Conservation (phyloP, 2,329 filamentous ascomycete species). For the Acrodontium crateriforme region DNA sequence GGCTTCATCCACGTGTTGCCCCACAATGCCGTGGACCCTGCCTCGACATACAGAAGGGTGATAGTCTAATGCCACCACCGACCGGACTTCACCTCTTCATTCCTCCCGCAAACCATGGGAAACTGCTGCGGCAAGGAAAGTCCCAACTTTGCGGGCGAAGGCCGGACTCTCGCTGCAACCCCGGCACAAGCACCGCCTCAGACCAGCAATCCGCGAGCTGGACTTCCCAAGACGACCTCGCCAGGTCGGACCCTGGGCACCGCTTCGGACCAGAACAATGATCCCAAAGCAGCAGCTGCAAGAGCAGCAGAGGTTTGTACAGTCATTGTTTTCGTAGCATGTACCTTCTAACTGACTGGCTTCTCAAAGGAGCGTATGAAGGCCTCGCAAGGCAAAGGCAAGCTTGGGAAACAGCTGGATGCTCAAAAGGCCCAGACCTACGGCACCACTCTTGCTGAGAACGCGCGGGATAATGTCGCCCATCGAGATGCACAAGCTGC, state of each 20-base stretch:
- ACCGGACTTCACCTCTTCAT: too few species aligned
- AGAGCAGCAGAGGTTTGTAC: constrained; percentile 67
- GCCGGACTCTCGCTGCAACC: constrained; percentile 54
- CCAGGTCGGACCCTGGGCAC: constrained; percentile 48
- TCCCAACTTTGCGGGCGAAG: constrained; percentile 57
- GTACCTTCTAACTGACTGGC: background rate
- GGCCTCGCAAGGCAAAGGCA: constrained; percentile 47
- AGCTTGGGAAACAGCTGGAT: constrained; percentile 55
- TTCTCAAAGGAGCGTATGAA: constrained; percentile 50
- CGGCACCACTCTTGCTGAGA: constrained; percentile 51
- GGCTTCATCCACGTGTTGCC: too few species aligned
- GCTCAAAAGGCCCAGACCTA: constrained; percentile 65
- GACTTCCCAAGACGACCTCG: constrained; percentile 34
- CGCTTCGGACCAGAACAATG: constrained; percentile 23
- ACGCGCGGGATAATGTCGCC: constrained; percentile 51
- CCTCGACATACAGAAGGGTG: too few species aligned
- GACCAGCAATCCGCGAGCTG: constrained; percentile 27
- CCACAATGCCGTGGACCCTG: too few species aligned
- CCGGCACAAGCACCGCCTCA: constrained; percentile 27
- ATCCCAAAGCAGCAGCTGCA: constrained; percentile 61
- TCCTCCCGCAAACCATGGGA: constrained; percentile 47
- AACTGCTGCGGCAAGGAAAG: constrained; percentile 68
- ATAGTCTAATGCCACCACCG: too few species aligned
- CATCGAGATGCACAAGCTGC: constrained; percentile 54
- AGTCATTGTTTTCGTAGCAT: constrained; percentile 1